Evolutionary conservation across 495 filamentous ascomycete species (phyloP).

Genomic region (Xylaria palmicola): DNA sequence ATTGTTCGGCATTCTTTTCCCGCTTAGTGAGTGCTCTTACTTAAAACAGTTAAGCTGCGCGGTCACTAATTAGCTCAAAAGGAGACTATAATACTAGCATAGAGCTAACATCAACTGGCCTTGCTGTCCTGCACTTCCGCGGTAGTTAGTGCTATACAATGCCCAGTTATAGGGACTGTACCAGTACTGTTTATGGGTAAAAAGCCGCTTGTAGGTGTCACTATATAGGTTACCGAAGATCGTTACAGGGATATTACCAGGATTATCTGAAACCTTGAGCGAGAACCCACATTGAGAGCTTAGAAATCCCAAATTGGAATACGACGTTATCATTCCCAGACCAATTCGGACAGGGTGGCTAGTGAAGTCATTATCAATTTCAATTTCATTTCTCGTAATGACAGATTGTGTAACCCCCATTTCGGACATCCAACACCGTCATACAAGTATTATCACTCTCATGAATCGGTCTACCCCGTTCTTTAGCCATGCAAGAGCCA

Average conservation of each 20-base stretch:
- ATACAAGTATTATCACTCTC: too few species aligned
- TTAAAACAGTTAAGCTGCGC: too few species aligned
- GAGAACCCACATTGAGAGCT: not conserved
- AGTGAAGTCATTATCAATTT: constrained; percentile 43
- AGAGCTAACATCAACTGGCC: not conserved
- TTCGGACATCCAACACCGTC: too few species aligned
- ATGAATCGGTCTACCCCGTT: too few species aligned
- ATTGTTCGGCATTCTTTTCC: too few species aligned
- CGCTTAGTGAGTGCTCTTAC: too few species aligned
- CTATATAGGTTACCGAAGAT: not conserved
- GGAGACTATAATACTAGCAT: not conserved
- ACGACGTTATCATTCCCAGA: constrained; percentile 46
- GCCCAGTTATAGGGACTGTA: not conserved
- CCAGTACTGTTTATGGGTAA: not conserved
- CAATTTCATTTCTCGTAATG: too few species aligned
- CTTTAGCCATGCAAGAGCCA: too few species aligned
- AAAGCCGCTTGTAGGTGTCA: not conserved
- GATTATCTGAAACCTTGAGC: not conserved
- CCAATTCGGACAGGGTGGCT: constrained; percentile 24
- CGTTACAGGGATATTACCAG: not conserved
- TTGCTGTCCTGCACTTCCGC: not conserved
- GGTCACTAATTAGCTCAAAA: not conserved
- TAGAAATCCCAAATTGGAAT: constrained; percentile 34
- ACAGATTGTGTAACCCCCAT: too few species aligned
- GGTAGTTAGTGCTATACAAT: not conserved